phyloP scores from a whole-genome alignment of 1,139 yeast genomes.

The Ogataea hybrid region DNA sequence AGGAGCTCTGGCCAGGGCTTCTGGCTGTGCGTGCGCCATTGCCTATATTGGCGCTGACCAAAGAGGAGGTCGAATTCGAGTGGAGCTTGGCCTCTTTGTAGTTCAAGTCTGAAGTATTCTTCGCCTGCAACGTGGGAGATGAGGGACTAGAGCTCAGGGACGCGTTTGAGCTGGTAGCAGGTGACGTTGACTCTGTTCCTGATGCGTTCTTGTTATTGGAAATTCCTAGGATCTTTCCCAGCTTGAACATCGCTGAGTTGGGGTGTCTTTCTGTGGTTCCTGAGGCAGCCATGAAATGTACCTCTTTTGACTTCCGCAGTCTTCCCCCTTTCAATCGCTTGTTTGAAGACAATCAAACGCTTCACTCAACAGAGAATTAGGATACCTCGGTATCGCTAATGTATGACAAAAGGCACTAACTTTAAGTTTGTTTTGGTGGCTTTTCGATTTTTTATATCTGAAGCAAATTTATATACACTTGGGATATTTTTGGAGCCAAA shows the following conservation, averaged over 20 bases:
- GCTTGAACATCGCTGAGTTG: conserved; percentile 31
- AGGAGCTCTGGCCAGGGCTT: conserved; percentile 4
- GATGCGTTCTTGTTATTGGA: background rate
- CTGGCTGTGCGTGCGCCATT: background rate
- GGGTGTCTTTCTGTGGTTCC: conserved; percentile 16
- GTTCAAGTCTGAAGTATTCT: background rate
- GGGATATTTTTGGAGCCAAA: background rate
- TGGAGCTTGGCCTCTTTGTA: conserved; percentile 1
- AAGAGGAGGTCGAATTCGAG: conserved; percentile 9
- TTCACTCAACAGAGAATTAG: conserved; percentile 2
- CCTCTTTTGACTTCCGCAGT: background rate
- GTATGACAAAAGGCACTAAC: background rate
- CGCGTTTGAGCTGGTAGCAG: conserved; percentile 9
- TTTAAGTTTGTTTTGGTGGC: background rate
- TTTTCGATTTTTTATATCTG: conserved; percentile 4
- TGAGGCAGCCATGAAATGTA: conserved; percentile 4
- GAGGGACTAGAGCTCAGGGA: conserved; percentile 13
- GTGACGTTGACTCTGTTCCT: conserved; percentile 9
- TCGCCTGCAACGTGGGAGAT: conserved; percentile 8
- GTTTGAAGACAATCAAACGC: conserved; percentile 3
- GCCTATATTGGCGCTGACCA: conserved; percentile 4
- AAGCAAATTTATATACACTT: conserved; percentile 2
- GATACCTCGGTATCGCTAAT: conserved; percentile 3
- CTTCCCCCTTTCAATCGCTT: background rate
- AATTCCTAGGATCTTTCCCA: conserved; percentile 34